These are phyloP conservation scores for Candida saitoana DNA, from an alignment of 805 yeast species.

Conservation along the genomic window DNA sequence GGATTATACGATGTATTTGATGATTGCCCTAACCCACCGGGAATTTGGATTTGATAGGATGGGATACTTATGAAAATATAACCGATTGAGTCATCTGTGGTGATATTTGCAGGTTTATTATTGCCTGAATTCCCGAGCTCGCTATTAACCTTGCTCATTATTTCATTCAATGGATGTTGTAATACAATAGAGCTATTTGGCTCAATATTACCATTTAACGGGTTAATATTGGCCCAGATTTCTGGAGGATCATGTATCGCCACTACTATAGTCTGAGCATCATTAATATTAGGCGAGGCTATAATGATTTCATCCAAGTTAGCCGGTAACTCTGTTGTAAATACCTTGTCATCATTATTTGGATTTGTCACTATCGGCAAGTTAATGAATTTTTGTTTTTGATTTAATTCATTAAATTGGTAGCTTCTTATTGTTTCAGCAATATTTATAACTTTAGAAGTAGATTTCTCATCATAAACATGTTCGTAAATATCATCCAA, in stretches of 20 bases:
- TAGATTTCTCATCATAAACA: constrained; percentile 12
- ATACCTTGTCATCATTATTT: constrained; percentile 18
- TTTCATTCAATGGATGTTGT: constrained; percentile 61
- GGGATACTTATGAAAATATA: constrained; percentile 84
- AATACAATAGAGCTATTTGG: constrained; percentile 67
- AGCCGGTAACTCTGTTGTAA: constrained; percentile 41
- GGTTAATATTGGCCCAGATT: constrained; percentile 83
- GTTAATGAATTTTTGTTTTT: constrained; percentile 54
- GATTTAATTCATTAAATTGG: constrained; percentile 58
- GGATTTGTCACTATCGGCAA: constrained; percentile 53
- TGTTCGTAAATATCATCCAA: constrained; percentile 38
- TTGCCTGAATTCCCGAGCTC: constrained; percentile 19
- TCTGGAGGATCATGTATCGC: constrained; percentile 89
- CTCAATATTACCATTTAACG: constrained; percentile 73
- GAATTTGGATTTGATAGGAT: constrained; percentile 37
- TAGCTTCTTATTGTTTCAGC: constrained; percentile 72
- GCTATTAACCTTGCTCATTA: constrained; percentile 53
- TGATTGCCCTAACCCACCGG: constrained; percentile 28
- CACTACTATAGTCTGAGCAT: constrained; percentile 59
- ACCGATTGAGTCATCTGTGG: constrained; percentile 44
- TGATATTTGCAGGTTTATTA: constrained; percentile 11
- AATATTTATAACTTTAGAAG: constrained; percentile 44
- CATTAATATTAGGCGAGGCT: constrained; percentile 67
- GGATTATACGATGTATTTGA: constrained; percentile 45
- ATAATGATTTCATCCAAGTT: constrained; percentile 61